Percentiles rank a stretch among this genome's conserved stretches.
phyloP scores from a whole-genome alignment of 2,329 filamentous ascomycete species.

The Myotisia sp. region DNA sequence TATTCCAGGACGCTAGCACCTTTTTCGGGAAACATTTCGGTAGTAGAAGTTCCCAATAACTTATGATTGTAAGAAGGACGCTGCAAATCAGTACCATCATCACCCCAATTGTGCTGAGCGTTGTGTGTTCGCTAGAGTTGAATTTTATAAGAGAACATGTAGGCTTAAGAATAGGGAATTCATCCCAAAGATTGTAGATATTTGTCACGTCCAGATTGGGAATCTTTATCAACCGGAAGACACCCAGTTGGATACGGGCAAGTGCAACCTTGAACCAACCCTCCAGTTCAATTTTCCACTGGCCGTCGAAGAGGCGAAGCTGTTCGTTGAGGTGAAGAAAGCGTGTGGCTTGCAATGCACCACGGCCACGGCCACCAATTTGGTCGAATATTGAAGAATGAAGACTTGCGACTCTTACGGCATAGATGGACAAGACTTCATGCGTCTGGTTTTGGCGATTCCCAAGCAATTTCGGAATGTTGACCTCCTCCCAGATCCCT shows the following conservation, averaged over 20 bases:
- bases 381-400: background rate
- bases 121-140: too few species aligned
- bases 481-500: background rate
- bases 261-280: constrained; percentile 3
- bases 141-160: too few species aligned
- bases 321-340: constrained; percentile 2
- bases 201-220: constrained; percentile 3
- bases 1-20: too few species aligned
- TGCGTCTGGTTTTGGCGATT: background rate
- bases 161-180: background rate
- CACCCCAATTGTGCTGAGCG: too few species aligned
- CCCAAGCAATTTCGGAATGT: background rate
- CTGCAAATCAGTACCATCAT: too few species aligned
- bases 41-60: too few species aligned
- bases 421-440: background rate
- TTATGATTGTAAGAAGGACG: too few species aligned
- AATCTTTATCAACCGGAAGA: constrained; percentile 3
- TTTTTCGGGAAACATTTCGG: too few species aligned
- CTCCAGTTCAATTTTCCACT: constrained; percentile 5
- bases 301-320: constrained; percentile 3
- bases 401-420: background rate
- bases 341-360: constrained; percentile 1
- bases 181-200: constrained; percentile 4
- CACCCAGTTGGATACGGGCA: constrained; percentile 2
- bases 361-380: constrained; percentile 2